Evolutionary conservation across 2,329 filamentous ascomycete genomes (phyloP).

Genomic region (Penicillium sp.): DNA sequence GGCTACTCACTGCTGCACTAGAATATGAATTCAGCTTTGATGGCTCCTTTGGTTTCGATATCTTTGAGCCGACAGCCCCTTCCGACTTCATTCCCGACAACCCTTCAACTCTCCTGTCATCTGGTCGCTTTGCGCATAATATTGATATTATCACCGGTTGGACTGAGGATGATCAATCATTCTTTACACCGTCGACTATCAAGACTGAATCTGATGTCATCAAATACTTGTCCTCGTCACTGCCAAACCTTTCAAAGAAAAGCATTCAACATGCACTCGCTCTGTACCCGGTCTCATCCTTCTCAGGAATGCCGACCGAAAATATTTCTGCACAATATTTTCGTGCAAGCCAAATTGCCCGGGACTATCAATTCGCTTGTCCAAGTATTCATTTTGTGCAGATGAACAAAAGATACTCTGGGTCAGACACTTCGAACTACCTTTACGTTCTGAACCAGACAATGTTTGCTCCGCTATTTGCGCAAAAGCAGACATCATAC

Average conservation of each 20-base stretch:
- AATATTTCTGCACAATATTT: slow-evolving; percentile 12
- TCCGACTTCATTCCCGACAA: slow-evolving; percentile 16
- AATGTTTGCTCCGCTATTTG: slow-evolving; percentile 8
- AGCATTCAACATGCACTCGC: slow-evolving; percentile 8
- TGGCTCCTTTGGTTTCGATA: slow-evolving; percentile 5
- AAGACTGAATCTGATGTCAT: slow-evolving; percentile 2
- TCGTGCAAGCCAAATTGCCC: slow-evolving; percentile 11
- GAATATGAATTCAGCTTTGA: slow-evolving; percentile 10
- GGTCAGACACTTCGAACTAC: slow-evolving; percentile 7
- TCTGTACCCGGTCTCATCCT: slow-evolving; percentile 10
- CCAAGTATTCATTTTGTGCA: slow-evolving; percentile 4
- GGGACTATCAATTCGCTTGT: slow-evolving; percentile 11
- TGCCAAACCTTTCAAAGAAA: slow-evolving; percentile 2
- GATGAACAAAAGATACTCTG: slow-evolving; percentile 18
- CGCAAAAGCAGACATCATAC: neutral
- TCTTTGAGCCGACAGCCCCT: slow-evolving; percentile 10
- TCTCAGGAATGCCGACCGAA: slow-evolving; percentile 1
- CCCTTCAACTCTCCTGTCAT: slow-evolving; percentile 12
- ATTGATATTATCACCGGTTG: slow-evolving; percentile 17
- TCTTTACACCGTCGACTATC: slow-evolving; percentile 8
- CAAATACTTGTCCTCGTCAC: neutral
- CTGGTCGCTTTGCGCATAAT: slow-evolving; percentile 14
- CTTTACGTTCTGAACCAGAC: slow-evolving; percentile 17
- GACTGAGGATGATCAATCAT: slow-evolving; percentile 14
- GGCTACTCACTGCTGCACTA: slow-evolving; percentile 1